Conservation (phyloP, 345 rosid species). For the Eucalyptus pauciflora region DNA sequence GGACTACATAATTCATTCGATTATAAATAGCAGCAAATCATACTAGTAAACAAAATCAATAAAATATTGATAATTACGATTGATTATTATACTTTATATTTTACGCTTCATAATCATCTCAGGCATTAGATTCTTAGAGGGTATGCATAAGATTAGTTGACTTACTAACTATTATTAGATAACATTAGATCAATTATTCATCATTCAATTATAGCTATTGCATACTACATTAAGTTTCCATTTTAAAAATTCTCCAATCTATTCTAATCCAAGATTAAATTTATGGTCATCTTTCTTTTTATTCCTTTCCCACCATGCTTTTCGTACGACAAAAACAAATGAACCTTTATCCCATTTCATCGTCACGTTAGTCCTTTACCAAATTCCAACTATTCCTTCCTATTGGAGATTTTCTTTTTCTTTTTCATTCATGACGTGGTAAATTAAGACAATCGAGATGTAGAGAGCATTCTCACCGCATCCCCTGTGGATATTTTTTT, state of each 20-base stretch:
- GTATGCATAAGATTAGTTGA: background rate
- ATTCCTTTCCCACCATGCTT: background rate
- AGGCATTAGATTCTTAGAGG: background rate
- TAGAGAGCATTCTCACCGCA: background rate
- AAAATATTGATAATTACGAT: background rate
- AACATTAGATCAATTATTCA: background rate
- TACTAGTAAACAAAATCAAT: background rate
- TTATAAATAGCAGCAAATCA: background rate
- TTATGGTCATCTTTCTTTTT: background rate
- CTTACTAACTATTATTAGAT: background rate
- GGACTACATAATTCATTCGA: background rate
- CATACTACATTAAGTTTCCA: background rate
- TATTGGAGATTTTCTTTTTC: background rate
- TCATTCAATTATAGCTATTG: background rate
- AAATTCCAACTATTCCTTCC: background rate
- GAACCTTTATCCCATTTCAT: background rate
- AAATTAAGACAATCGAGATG: background rate
- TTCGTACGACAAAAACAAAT: background rate
- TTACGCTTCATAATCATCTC: background rate
- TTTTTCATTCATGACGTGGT: background rate
- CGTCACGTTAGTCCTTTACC: background rate
- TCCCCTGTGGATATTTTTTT: background rate
- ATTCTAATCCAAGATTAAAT: background rate
- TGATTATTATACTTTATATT: background rate
- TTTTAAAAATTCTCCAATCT: background rate